Evolutionary conservation across 1,284 basidiomycete species (phyloP), one percentile per base, ranked within the genome.

Genomic region (Cryptococcus sp.): DNA sequence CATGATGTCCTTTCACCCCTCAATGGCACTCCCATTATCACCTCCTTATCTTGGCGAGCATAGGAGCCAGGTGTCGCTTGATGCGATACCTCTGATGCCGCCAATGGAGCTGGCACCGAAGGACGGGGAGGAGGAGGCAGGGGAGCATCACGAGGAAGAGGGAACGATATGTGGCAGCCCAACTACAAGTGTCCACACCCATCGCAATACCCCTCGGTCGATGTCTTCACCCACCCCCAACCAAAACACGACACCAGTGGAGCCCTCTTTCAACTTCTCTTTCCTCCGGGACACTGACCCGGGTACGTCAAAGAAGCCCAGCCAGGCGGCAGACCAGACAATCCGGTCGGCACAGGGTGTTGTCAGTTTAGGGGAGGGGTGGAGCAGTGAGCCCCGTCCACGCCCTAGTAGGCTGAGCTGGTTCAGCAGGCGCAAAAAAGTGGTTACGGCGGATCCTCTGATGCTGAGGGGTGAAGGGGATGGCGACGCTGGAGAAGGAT

Each of bases 281-380:
- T 33, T 33, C 28, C 28, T 9, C 5, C 28, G 28, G 9, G 28
- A 33, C 28, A 33, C 28, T 9, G 9, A 5, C 5, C 28, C 5
- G 28, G 9, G 28, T 33, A 9, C 28, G 54, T 52, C 42, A 13
- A 36, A 42, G 38, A 39, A 37, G 16, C 38, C 15, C 21, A 23
- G 21, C 15, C 62, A 33, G 28, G 28, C 60, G 13, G 61, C 62
- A 1, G 65, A 73, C 40, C 60, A 57, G 1, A 49, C 50, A 1
- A 35, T 73, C 16, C 65, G 72, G 23, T 68, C 68, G 12, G 58
- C 62, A 44, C 67, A 68, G 4, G 72, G 70, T 8, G 65, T 74
- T n/a, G 59, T 70, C 2, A 70, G 70, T 4, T 50, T 74, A 2
- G 72, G 72, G 8, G 72, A 74, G 42, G 72, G 72, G 12, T 74